Evolutionary conservation across 1,284 basidiomycete genomes (phyloP).

Genomic region (Moniliella sp.): DNA sequence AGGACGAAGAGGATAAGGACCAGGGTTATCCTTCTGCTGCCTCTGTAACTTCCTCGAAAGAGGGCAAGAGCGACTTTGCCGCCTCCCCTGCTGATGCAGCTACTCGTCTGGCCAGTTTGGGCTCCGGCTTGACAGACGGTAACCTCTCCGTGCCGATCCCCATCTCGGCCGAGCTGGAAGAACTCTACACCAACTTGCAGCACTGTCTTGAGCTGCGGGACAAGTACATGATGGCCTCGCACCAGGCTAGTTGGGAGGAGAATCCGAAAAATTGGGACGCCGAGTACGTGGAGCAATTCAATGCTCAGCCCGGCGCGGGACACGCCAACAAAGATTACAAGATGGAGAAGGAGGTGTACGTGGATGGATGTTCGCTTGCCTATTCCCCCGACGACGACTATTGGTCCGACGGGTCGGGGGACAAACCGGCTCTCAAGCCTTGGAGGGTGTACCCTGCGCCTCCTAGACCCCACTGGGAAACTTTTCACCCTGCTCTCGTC

Average conservation of each 20-base stretch:
- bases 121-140: too few species aligned
- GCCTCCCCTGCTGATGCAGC: too few species aligned
- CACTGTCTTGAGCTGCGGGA: slow-evolving; percentile 25
- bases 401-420: too few species aligned
- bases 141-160: too few species aligned
- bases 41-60: too few species aligned
- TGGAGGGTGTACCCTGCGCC: slow-evolving; percentile 31
- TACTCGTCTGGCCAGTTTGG: too few species aligned
- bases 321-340: too few species aligned
- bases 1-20: too few species aligned
- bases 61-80: too few species aligned
- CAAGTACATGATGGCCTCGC: slow-evolving; percentile 26
- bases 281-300: slow-evolving; percentile 15
- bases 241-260: slow-evolving; percentile 23
- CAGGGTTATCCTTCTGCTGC: too few species aligned
- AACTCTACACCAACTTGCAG: slow-evolving; percentile 21
- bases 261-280: slow-evolving; percentile 34
- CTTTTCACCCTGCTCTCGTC: slow-evolving; percentile 27
- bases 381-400: not conserved
- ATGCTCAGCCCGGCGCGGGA: not conserved
- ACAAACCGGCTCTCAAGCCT: slow-evolving; percentile 9
- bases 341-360: not conserved
- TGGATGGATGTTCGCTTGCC: not conserved
- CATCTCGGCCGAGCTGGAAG: slow-evolving; percentile 14
- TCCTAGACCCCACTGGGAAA: slow-evolving; percentile 31